Base-by-base conservation (phyloP, 305 asterid genomes). In the Coffea humblotiana region DNA sequence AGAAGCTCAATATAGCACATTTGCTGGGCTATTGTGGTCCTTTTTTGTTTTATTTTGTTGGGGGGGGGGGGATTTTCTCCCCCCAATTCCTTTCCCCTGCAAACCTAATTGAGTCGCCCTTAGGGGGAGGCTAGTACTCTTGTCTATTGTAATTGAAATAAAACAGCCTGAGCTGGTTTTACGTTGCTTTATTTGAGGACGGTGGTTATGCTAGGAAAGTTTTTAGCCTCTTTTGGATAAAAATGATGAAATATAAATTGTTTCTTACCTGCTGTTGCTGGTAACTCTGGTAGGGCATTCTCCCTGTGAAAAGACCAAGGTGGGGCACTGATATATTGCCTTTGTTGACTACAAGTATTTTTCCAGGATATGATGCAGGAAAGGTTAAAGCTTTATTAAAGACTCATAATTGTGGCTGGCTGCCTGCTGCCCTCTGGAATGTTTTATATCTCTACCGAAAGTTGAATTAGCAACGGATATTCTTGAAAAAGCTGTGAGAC, bases 251-350 rank as follows among this genome's bases (percentile, higher is more conserved):
- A 32, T 32, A 32, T 40, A 13, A 15, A 13, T 5, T 10, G 13
- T 15, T 54, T 54, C 29, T 19, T 11, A 40, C 64, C 69, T 35
- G 23, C 18, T 21, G 13, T 9, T 32, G 32, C 25, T n/a, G 67
- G 60, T n/a, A 43, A 63, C 48, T 35, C 11, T 76, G 61, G 72
- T 76, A 27, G 72, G 71, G 47, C 80, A 77, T 45, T 9, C 35
- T 27, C 19, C 25, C 9, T 19, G 6, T 49, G 32, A 51, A 49
- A 77, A 27, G 80, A 49, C 63, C 35, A 49, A 49, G 9, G 74
- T 77, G 76, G 75, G 60, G 70, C 43, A 63, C 3, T 43, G 47
- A 29, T 71, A 18, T n/a, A 23, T n/a, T 61, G 25, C 54, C 37
- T 56, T 78, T 68, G 76, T 69, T 56, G 61, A 56, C 47, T 37